A percentile compares a stretch with the other conserved stretches of the same genome.
These are phyloP conservation scores for Coemansia javaensis DNA, from an alignment of 192 early-diverging fungal genomes.

Conservation along the genomic window DNA sequence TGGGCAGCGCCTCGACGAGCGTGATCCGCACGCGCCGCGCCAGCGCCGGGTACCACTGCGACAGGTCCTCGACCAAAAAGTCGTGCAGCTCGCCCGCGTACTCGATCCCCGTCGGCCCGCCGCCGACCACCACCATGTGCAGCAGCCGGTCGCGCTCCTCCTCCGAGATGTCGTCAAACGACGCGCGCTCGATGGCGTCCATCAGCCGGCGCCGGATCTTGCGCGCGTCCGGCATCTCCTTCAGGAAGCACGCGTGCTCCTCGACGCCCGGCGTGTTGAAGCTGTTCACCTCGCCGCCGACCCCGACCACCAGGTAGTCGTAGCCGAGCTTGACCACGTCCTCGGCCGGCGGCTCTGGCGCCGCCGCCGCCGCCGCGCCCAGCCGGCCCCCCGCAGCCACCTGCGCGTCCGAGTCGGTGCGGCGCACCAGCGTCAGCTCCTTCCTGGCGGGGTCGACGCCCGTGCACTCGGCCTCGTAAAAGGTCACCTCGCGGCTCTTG, in stretches of 20 bases:
- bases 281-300: constrained; percentile 77
- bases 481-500: constrained; percentile 78
- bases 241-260: constrained; percentile 79
- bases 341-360: constrained; percentile 19
- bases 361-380: constrained; percentile 55
- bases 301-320: constrained; percentile 78
- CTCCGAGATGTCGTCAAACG: constrained; percentile 58
- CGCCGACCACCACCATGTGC: constrained; percentile 84
- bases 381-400: too few species aligned
- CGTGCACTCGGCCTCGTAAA: constrained; percentile 87
- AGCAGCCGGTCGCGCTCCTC: constrained; percentile 62
- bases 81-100: constrained; percentile 74
- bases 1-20: constrained; percentile 78
- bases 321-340: constrained; percentile 52
- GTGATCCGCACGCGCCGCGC: constrained; percentile 61
- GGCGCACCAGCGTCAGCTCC: constrained; percentile 72
- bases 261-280: constrained; percentile 80
- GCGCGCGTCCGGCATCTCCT: constrained; percentile 79
- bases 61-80: constrained; percentile 77
- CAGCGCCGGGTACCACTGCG: constrained; percentile 67
- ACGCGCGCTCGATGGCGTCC: constrained; percentile 75
- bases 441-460: constrained; percentile 78
- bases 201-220: constrained; percentile 74
- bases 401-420: constrained; percentile 54
- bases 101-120: constrained; percentile 80